phyloP scores from a whole-genome alignment of 371 early-diverging fungal species.

The Rhizopus arrhizus region DNA sequence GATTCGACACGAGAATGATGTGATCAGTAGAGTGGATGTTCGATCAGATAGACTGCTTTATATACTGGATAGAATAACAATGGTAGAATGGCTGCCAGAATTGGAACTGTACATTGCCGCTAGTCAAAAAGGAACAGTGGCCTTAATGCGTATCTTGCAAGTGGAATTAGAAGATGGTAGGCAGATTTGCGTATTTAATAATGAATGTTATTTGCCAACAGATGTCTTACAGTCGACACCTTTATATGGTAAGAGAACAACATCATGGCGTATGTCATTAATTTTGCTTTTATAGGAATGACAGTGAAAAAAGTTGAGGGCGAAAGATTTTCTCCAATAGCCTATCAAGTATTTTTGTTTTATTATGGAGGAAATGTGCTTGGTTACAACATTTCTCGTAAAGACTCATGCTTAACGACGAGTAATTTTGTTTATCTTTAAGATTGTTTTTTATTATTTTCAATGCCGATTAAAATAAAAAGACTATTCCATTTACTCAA shows the following conservation, averaged over 20 bases:
- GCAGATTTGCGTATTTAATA: conserved; percentile 42
- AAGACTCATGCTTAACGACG: conserved; percentile 7
- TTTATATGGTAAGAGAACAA: conserved; percentile 40
- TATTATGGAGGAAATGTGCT: conserved; percentile 41
- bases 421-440: conserved; percentile 5
- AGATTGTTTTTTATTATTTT: too few relatives aligned
- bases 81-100: conserved; percentile 53
- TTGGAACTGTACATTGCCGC: conserved; percentile 43
- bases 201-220: conserved; percentile 41
- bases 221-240: conserved; percentile 34
- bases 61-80: conserved; percentile 40
- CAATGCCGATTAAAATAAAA: too few relatives aligned
- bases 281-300: conserved; percentile 26
- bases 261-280: background rate
- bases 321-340: conserved; percentile 23
- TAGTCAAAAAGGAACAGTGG: conserved; percentile 52
- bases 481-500: too few relatives aligned
- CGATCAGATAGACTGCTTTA: conserved; percentile 36
- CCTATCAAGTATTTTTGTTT: conserved; percentile 39
- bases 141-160: conserved; percentile 40
- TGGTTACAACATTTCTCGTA: conserved; percentile 40
- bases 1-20: conserved; percentile 29
- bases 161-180: conserved; percentile 34
- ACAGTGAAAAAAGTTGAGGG: conserved; percentile 30
- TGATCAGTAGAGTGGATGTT: conserved; percentile 42